These are phyloP conservation scores for Yamadazyma akitaensis DNA, from an alignment of 805 yeast genomes.

Conservation along the genomic window DNA sequence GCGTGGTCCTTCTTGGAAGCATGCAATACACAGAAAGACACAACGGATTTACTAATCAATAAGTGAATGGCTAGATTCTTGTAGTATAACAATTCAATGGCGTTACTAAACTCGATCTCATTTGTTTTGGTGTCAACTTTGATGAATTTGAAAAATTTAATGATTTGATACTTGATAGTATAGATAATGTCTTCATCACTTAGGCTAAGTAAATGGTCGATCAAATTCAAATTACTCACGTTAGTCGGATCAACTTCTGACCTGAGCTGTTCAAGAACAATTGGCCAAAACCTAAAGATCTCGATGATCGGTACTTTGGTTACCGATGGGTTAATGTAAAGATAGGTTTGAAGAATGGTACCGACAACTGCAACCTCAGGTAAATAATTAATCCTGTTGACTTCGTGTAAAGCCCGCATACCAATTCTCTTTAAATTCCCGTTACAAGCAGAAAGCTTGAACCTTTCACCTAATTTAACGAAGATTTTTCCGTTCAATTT, in stretches of 20 bases:
- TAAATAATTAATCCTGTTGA: conserved; percentile 47
- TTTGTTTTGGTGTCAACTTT: conserved; percentile 18
- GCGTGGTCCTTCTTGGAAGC: conserved; percentile 6
- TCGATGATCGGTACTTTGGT: conserved; percentile 16
- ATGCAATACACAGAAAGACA: conserved; percentile 28
- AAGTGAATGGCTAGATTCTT: conserved; percentile 56
- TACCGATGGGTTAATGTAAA: conserved; percentile 19
- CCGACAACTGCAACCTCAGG: conserved; percentile 57
- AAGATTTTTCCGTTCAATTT: conserved; percentile 36
- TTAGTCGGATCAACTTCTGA: conserved; percentile 18
- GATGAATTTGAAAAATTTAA: conserved; percentile 26
- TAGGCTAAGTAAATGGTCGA: conserved; percentile 17
- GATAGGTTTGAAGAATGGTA: conserved; percentile 27
- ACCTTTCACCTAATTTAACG: conserved; percentile 32
- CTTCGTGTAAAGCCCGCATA: conserved; percentile 49
- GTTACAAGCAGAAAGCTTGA: conserved; percentile 20
- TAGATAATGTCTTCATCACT: conserved; percentile 21
- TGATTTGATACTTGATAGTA: conserved; percentile 13
- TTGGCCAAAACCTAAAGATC: conserved; percentile 28
- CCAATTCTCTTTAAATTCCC: conserved; percentile 47
- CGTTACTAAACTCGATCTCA: conserved; percentile 37
- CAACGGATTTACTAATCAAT: conserved; percentile 50
- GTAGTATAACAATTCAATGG: conserved; percentile 55
- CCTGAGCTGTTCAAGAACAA: conserved; percentile 20
- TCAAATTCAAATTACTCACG: conserved; percentile 20